Evolutionary conservation across 1,284 basidiomycete genomes (phyloP).

Genomic region (Ganoderma meredithae): DNA sequence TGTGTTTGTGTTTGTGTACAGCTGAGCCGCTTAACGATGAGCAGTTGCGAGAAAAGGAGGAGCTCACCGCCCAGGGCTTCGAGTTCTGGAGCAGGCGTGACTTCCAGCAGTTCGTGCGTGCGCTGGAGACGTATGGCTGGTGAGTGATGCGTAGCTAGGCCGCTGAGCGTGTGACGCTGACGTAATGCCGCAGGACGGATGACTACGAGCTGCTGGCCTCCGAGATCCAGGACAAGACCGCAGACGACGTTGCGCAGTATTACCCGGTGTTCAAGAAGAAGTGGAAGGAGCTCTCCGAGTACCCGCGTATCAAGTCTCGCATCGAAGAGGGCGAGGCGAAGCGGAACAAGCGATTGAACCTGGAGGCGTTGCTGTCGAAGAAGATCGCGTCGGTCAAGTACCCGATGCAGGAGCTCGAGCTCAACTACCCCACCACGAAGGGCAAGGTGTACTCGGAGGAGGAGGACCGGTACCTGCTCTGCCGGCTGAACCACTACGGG

Average conservation of each 20-base stretch:
- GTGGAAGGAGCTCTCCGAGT: constrained; percentile 87
- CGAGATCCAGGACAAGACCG: constrained; percentile 89
- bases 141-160: constrained; percentile 42
- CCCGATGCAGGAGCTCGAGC: constrained; percentile 95
- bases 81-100: constrained; percentile 92
- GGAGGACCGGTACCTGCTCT: constrained; percentile 95
- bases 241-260: constrained; percentile 85
- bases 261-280: constrained; percentile 90
- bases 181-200: constrained; percentile 60
- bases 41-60: constrained; percentile 83
- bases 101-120: constrained; percentile 91
- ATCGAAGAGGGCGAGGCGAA: constrained; percentile 88
- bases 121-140: constrained; percentile 90
- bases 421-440: constrained; percentile 94
- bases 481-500: constrained; percentile 91
- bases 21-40: constrained; percentile 91
- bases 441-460: constrained; percentile 97
- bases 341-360: constrained; percentile 85
- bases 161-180: constrained; percentile 8
- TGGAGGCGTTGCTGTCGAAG: constrained; percentile 78
- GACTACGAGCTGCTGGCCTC: constrained; percentile 80
- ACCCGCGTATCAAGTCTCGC: constrained; percentile 82
- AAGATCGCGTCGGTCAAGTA: constrained; percentile 86
- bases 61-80: constrained; percentile 83
- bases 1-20: constrained; percentile 38